Evolutionary conservation across 202 grass and related monocot species (phyloP).

Genomic region (Setaria italica): DNA sequence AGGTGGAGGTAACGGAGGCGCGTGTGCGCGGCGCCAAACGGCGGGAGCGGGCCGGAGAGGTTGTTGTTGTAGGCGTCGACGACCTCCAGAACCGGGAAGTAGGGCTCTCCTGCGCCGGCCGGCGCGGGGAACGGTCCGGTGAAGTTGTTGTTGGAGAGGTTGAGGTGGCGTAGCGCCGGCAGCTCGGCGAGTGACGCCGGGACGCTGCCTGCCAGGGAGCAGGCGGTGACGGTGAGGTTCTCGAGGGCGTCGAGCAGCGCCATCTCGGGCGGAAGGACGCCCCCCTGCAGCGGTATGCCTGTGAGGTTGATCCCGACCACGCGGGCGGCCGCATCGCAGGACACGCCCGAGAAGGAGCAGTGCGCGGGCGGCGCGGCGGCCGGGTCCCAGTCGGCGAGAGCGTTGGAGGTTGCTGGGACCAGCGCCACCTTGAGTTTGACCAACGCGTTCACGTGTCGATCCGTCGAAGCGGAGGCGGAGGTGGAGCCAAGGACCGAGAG

Average conservation of each 20-base stretch:
- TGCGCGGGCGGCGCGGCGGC: background rate
- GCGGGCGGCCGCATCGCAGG: background rate
- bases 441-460: background rate
- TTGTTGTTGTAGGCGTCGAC: background rate
- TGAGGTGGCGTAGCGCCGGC: background rate
- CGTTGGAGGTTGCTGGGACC: background rate
- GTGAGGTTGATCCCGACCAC: background rate
- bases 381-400: background rate
- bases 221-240: background rate
- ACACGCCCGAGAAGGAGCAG: background rate
- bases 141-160: background rate
- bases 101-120: background rate
- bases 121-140: background rate
- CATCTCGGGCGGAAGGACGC: background rate
- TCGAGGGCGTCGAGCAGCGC: background rate
- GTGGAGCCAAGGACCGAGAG: background rate
- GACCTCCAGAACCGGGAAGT: background rate
- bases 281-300: background rate
- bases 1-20: background rate
- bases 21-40: background rate
- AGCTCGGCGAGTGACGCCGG: background rate
- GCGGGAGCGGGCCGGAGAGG: background rate
- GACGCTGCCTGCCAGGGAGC: background rate
- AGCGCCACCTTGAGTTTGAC: background rate
- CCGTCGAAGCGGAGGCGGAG: background rate